phyloP scores from a whole-genome alignment of 495 filamentous ascomycete genomes.

The Corynascus novoguineensis region DNA sequence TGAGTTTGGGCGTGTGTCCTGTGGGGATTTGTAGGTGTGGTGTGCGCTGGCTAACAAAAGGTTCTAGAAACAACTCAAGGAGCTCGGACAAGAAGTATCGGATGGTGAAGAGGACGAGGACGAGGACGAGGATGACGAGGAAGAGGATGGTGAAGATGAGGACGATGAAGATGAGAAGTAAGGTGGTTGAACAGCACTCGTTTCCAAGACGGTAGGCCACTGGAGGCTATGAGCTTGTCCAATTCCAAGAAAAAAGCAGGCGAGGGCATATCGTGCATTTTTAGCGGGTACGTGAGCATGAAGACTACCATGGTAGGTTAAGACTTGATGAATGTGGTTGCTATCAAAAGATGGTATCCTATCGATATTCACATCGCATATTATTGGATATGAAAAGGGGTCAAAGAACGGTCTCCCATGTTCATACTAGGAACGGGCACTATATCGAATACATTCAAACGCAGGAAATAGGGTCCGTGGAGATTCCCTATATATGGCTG shows the following conservation, averaged over 20 bases:
- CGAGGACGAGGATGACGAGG: slow-evolving; percentile 58
- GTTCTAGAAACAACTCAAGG: slow-evolving; percentile 63
- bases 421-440: no score
- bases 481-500: no score
- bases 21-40: not conserved
- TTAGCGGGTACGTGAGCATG: slow-evolving; percentile 2
- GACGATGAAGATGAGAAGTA: slow-evolving; percentile 13
- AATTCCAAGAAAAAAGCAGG: slow-evolving; percentile 8
- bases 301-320: no score
- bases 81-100: slow-evolving; percentile 65
- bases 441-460: no score
- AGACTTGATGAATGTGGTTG: not conserved
- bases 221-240: not conserved
- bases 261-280: slow-evolving; percentile 3
- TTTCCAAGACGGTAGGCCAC: not conserved
- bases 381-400: no score
- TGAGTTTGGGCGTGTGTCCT: slow-evolving; percentile 36
- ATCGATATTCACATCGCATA: not conserved
- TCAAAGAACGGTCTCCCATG: no score
- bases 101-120: slow-evolving; percentile 73
- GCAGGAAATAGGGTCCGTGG: no score
- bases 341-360: not conserved
- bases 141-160: slow-evolving; percentile 39
- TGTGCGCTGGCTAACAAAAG: slow-evolving; percentile 11
- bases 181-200: no score